Base-by-base conservation (phyloP, 768 basidiomycete genomes). In the Sutorius australiensis region DNA sequence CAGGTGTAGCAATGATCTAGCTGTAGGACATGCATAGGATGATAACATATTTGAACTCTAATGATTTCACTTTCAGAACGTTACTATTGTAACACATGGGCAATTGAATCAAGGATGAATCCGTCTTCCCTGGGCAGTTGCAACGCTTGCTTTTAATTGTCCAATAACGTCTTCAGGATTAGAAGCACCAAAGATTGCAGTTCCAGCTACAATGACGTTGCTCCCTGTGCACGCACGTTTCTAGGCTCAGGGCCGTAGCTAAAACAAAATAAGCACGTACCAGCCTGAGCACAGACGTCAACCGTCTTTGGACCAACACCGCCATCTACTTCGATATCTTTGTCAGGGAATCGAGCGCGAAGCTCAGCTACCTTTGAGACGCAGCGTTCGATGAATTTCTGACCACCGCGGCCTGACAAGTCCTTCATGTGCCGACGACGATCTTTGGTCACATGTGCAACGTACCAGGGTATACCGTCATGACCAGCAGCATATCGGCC, bases 171-270 rank as follows among this genome's bases (percentile, higher is more conserved):
- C 72, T 40, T 84, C 84, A 0, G 97, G 89, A 62, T 85, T 77
- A n/a, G 79, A 64, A 2, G 93, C 86, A 38, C 80, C 82, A 65
- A 98, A 98, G 55, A 99, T 88, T 6, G 95, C 94, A 7, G 95
- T 98, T 12, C 97, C 97, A 12, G 97, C 95, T 28, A 99, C 97
- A 48, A 98, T 92, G 59, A 99, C 94, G 64, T 99, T 99, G 72
- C 93, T 94, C 19, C 95, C 95, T 95, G 59, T 38, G 40, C 12
- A 31, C 5, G 17, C 8, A 53, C 4, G 36, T 16, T 13, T 21
- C 61, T 28, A 57, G 39, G 37, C 46, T 40, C 31, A n/a, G 12
- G 7, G 16, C 5, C 39, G 41, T 10, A 19, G 27, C 49, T 24
- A 24, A 24, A 4, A 34, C 24, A n/a, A 27, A 50, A 31, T 40